phyloP scores from a whole-genome alignment of 2,329 filamentous ascomycete species.

The Penicillium sp. region DNA sequence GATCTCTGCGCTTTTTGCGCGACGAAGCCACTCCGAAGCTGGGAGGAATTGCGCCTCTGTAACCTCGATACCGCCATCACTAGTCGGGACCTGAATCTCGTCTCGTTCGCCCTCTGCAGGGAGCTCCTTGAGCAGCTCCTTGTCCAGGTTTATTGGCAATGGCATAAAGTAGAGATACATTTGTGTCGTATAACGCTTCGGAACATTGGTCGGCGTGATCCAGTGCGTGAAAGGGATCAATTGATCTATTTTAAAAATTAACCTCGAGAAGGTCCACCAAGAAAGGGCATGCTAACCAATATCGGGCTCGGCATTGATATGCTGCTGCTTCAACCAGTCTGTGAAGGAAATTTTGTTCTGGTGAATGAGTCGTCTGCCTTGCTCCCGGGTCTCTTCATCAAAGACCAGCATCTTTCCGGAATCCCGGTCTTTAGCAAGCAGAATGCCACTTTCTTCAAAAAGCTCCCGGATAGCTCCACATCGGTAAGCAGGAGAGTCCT shows the following conservation, averaged over 20 bases:
- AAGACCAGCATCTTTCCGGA: constrained; percentile 59
- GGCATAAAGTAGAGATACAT: constrained; percentile 96
- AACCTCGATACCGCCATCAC: constrained; percentile 67
- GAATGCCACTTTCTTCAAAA: constrained; percentile 90
- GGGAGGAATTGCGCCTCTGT: constrained; percentile 77
- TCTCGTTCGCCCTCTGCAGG: constrained; percentile 47
- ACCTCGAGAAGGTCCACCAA: not conserved
- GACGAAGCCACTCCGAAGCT: constrained; percentile 65
- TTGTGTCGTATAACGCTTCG: constrained; percentile 84
- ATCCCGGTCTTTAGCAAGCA: constrained; percentile 59
- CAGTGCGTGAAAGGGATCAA: constrained; percentile 85
- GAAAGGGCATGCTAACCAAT: constrained; percentile 44
- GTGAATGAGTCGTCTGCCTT: constrained; percentile 68
- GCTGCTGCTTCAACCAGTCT: constrained; percentile 57
- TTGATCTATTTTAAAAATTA: constrained; percentile 46
- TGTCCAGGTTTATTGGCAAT: constrained; percentile 41
- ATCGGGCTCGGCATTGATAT: constrained; percentile 51
- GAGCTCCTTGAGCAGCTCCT: constrained; percentile 32
- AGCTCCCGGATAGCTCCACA: constrained; percentile 83
- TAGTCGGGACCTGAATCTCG: constrained; percentile 66
- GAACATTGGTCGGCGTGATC: constrained; percentile 73
- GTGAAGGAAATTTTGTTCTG: constrained; percentile 62
- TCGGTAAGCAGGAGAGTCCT: constrained; percentile 72
- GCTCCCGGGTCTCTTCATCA: constrained; percentile 58
- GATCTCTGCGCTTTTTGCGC: constrained; percentile 63